phyloP scores from a whole-genome alignment of 2,329 filamentous ascomycete genomes.

The Graphium sp. region DNA sequence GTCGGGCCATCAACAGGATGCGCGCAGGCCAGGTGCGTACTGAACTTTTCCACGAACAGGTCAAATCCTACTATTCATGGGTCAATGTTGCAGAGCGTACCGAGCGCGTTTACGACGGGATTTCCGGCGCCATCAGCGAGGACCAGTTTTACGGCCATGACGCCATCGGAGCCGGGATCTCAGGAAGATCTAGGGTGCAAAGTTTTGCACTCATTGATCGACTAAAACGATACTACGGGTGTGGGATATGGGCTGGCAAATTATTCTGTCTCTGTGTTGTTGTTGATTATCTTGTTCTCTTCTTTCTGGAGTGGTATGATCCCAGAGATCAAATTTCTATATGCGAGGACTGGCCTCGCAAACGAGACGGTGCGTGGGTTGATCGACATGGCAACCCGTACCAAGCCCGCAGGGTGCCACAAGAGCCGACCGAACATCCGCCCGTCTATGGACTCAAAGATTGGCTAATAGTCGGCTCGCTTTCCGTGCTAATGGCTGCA shows the following conservation, averaged over 20 bases:
- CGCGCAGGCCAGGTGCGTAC: conserved; percentile 77
- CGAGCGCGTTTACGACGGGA: conserved; percentile 87
- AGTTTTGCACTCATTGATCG: conserved; percentile 90
- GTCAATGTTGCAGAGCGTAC: conserved; percentile 86
- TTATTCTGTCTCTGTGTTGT: conserved; percentile 89
- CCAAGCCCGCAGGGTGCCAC: too few species aligned
- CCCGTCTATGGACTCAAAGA: too few species aligned
- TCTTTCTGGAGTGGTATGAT: conserved; percentile 75
- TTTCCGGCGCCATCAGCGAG: conserved; percentile 70
- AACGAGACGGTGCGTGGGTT: conserved; percentile 22
- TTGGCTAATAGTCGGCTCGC: too few species aligned
- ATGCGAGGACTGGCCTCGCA: conserved; percentile 82
- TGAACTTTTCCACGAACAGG: conserved; percentile 89
- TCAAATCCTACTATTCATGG: conserved; percentile 98
- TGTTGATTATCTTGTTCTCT: conserved; percentile 81
- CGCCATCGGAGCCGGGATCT: conserved; percentile 38
- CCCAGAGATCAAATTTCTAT: conserved; percentile 78
- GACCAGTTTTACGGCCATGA: conserved; percentile 80
- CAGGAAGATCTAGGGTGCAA: conserved; percentile 54
- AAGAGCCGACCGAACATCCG: too few species aligned
- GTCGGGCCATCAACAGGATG: conserved; percentile 72
- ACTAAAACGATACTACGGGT: conserved; percentile 91
- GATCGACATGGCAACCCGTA: too few species aligned
- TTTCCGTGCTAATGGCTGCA: too few species aligned
- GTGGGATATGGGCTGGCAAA: conserved; percentile 96